Conservation (phyloP, 208 protist species). For the Novymonas esmeraldas region DNA sequence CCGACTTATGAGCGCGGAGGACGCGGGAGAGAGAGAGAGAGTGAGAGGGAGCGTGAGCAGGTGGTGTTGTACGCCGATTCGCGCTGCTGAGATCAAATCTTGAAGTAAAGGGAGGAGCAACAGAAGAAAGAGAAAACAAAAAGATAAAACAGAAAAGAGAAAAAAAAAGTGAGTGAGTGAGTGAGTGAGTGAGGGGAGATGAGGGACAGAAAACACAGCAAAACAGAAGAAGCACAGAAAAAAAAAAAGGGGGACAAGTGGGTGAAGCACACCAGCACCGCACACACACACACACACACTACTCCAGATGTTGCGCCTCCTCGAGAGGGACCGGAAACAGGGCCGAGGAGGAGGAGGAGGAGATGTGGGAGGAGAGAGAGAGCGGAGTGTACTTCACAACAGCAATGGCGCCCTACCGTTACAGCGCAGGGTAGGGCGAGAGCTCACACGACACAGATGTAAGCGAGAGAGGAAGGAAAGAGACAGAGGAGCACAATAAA, state of each 20-base stretch:
- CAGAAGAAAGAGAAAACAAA: too few species aligned
- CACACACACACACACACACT: not conserved
- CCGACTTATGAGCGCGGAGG: not conserved
- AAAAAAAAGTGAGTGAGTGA: not conserved
- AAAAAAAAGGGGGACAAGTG: not conserved
- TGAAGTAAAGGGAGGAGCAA: too few species aligned
- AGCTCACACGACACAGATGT: not conserved
- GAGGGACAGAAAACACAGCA: slow-evolving; percentile 1
- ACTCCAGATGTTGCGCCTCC: too few species aligned
- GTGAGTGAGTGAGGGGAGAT: slow-evolving; percentile 12
- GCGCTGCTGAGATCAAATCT: too few species aligned
- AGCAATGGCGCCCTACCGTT: too few species aligned
- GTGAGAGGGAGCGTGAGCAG: not conserved
- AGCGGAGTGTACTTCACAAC: too few species aligned
- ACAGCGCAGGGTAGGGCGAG: not conserved
- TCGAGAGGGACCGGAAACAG: too few species aligned
- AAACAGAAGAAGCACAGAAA: slow-evolving; percentile 4
- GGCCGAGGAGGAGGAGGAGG: too few species aligned
- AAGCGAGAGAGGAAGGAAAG: not conserved
- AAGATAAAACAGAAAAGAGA: too few species aligned
- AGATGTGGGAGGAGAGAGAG: too few species aligned
- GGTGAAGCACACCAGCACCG: not conserved
- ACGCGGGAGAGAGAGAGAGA: not conserved
- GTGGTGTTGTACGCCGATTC: too few species aligned
- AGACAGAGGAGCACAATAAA: not conserved